A percentile compares a stretch with the other conserved stretches of the same genome.
phyloP scores from a whole-genome alignment of 2,329 filamentous ascomycete species.

The Apiospora aurea region DNA sequence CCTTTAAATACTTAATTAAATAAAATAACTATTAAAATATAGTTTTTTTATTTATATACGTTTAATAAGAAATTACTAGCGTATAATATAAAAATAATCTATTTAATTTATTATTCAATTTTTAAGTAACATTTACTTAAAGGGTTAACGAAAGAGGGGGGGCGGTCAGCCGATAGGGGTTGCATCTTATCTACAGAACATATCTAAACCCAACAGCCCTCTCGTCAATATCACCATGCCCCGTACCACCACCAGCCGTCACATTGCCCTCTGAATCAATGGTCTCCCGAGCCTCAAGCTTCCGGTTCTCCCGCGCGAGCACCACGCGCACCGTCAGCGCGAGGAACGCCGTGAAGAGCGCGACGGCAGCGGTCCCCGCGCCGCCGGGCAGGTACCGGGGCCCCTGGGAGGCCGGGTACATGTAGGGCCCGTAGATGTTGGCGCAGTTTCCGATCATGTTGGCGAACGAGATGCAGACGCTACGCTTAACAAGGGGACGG shows the following conservation, averaged over 20 bases:
- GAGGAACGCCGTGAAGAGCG: slow-evolving; percentile 64
- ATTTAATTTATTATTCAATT: too few relatives aligned
- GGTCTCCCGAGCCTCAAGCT: slow-evolving; percentile 51
- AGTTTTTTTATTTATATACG: too few relatives aligned
- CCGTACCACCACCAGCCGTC: slow-evolving; percentile 7
- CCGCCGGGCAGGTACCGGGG: slow-evolving; percentile 60
- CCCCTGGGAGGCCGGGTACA: slow-evolving; percentile 51
- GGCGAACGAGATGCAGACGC: slow-evolving; percentile 69
- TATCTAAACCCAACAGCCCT: slow-evolving; percentile 41
- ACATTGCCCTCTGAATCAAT: slow-evolving; percentile 26
- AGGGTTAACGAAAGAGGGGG: too few relatives aligned
- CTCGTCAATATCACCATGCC: slow-evolving; percentile 22
- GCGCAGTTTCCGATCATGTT: slow-evolving; percentile 70
- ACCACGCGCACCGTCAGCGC: slow-evolving; percentile 60
- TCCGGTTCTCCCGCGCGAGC: slow-evolving; percentile 66
- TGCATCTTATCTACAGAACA: slow-evolving; percentile 39
- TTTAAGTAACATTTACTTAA: too few relatives aligned
- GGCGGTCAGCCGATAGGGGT: too few relatives aligned
- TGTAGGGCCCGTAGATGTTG: slow-evolving; percentile 55
- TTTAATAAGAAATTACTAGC: too few relatives aligned
- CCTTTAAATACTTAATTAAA: too few relatives aligned
- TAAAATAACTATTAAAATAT: too few relatives aligned
- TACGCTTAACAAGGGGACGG: slow-evolving; percentile 72
- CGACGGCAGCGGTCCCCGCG: slow-evolving; percentile 67
- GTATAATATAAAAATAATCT: too few relatives aligned